Conservation (phyloP, 306 rosid species). For the Prunus fruticosa region DNA sequence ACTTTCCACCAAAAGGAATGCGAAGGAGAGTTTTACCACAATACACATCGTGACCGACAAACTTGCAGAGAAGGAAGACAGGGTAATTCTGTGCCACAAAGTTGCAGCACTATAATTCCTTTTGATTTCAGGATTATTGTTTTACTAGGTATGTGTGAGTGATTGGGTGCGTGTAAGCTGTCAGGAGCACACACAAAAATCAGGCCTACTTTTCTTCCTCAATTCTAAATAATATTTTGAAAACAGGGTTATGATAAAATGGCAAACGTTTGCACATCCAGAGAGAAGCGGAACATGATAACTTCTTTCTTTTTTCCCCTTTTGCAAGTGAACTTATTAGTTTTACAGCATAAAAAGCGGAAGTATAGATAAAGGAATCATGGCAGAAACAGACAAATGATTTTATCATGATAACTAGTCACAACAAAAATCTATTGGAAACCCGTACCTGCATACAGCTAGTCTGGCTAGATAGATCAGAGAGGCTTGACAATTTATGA, state of each 20-base stretch:
- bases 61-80: background rate
- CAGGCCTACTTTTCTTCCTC: background rate
- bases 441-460: conserved; percentile 56
- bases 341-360: background rate
- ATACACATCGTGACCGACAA: too few relatives aligned
- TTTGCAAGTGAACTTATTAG: background rate
- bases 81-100: background rate
- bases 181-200: background rate
- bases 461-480: conserved; percentile 50
- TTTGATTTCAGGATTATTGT: background rate
- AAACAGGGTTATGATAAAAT: background rate
- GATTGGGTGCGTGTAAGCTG: background rate
- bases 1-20: too few relatives aligned
- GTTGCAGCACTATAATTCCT: background rate
- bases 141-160: background rate
- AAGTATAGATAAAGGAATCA: background rate
- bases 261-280: background rate
- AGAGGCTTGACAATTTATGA: conserved; percentile 54
- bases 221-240: background rate
- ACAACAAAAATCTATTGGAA: conserved; percentile 14
- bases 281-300: background rate
- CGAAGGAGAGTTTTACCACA: too few relatives aligned
- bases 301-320: background rate
- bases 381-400: background rate
- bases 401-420: background rate